phyloP scores from a whole-genome alignment of 2,329 filamentous ascomycete genomes.

The Cryphonectria japonica region DNA sequence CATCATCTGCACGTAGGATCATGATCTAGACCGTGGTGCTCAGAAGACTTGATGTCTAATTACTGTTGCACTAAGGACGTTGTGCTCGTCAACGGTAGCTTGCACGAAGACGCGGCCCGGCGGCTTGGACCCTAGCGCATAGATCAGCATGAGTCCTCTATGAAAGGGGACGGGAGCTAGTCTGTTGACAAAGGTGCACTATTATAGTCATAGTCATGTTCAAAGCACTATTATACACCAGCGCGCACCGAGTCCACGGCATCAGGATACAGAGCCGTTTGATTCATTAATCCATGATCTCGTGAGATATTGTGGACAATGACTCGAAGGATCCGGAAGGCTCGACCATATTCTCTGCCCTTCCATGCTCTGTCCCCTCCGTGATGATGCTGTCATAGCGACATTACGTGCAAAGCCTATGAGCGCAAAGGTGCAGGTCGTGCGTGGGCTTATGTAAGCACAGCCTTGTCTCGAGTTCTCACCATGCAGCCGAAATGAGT shows the following conservation, averaged over 20 bases:
- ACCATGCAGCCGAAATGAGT: no score
- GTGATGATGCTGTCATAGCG: no score
- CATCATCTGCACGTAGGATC: background rate
- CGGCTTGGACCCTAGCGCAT: background rate
- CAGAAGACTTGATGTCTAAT: background rate
- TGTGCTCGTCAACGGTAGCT: background rate
- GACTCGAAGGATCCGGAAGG: no score
- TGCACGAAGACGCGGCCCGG: background rate
- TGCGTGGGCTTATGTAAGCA: no score
- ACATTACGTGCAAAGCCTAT: no score
- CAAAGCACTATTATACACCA: background rate
- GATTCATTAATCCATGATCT: no score
- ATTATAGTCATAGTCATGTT: background rate
- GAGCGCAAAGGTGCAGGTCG: no score
- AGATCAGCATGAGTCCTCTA: background rate
- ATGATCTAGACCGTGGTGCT: background rate
- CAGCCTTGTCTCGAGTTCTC: no score
- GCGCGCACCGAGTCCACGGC: background rate
- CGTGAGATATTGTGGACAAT: no score
- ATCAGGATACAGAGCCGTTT: no score
- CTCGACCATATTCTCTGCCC: no score
- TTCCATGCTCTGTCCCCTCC: no score
- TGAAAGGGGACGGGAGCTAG: background rate
- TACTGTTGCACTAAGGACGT: background rate
- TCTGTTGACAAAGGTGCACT: background rate